A percentile compares a stretch with the other conserved stretches of the same genome.
Conservation (phyloP, 306 rosid genomes). For the Coriaria nepalensis region DNA sequence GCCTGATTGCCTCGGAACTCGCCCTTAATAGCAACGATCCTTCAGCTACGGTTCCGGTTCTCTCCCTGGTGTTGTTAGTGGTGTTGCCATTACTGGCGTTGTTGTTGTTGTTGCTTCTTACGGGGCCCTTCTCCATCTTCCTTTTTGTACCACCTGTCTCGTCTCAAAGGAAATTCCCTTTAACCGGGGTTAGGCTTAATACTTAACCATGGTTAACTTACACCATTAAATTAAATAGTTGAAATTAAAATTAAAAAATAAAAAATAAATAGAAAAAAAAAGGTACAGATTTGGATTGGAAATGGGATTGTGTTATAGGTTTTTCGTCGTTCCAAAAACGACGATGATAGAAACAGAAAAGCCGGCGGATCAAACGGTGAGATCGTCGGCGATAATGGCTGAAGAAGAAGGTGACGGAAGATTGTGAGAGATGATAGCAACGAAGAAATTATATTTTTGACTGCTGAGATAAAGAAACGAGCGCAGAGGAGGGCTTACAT, state of each 20-base stretch:
- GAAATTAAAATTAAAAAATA: slow-evolving; percentile 1
- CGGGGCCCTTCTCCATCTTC: slow-evolving; percentile 57
- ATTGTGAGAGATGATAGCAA: too few relatives aligned
- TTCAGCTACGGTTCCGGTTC: slow-evolving; percentile 24
- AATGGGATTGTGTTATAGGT: neutral
- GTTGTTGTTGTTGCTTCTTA: slow-evolving; percentile 18
- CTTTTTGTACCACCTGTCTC: slow-evolving; percentile 21
- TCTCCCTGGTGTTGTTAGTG: slow-evolving; percentile 23
- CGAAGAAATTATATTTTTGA: too few relatives aligned
- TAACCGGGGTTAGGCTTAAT: slow-evolving; percentile 16
- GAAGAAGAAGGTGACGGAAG: too few relatives aligned
- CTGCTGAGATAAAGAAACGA: too few relatives aligned
- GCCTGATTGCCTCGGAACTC: slow-evolving; percentile 30
- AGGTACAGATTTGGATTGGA: neutral
- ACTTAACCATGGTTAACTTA: slow-evolving; percentile 15
- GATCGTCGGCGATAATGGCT: too few relatives aligned
- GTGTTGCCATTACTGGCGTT: slow-evolving; percentile 11
- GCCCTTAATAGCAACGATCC: slow-evolving; percentile 43
- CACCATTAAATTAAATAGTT: neutral
- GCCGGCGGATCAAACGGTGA: too few relatives aligned
- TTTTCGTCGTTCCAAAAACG: too few relatives aligned
- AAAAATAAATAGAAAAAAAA: too few relatives aligned
- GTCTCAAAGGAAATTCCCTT: slow-evolving; percentile 6
- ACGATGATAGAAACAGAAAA: too few relatives aligned
- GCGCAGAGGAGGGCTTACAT: too few relatives aligned